Base-by-base conservation (phyloP, 345 rosid species). In the Rhizophora apiculata region DNA sequence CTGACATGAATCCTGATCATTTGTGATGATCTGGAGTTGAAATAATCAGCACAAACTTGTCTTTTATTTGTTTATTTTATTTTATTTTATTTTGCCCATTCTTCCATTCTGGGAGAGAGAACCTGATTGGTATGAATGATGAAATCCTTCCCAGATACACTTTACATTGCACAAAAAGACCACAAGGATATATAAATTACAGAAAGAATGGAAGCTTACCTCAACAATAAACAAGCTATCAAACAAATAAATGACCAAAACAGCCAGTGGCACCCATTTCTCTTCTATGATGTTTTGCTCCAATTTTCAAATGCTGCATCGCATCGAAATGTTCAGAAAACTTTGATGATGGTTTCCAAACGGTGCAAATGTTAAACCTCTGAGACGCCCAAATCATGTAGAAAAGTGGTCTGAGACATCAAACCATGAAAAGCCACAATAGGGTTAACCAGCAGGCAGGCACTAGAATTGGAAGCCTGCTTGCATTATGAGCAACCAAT, bases 401-500 rank as follows among this genome's bases (percentile, higher is more conserved):
- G 18, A 34, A 43, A 30, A 39, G 51, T 19, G 60, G 59, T 62
- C 43, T 39, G 31, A 39, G 34, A 61, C 30, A 10, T 43, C 43
- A 26, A 32, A 54, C 59, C 6, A 32, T n/a, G 51, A 69, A 7
- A 21, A 57, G 54, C 56, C 43, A 46, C 57, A 26, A 5, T 26
- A 56, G 62, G 61, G 13, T 51, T 31, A 31, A 73, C 30, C 36
- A 22, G n/a, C 62, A 60, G 53, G 57, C 72, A 27, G 66, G 71
- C 63, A 58, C 53, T 72, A 51, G 20, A 73, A 73, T 73, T 22
- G 15, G 27, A 62, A 81, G 74, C 84, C 86, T 75, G 78, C 76
- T 1, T 37, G 61, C 79, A 69, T 86, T 85, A 85, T 86, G 79
- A 74, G 64, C 73, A 91, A 90, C 76, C 83, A 94, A 89, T 85